These are phyloP conservation scores for Ceratocystis colombiana DNA, from an alignment of 2,329 filamentous ascomycete genomes.

Conservation along the genomic window DNA sequence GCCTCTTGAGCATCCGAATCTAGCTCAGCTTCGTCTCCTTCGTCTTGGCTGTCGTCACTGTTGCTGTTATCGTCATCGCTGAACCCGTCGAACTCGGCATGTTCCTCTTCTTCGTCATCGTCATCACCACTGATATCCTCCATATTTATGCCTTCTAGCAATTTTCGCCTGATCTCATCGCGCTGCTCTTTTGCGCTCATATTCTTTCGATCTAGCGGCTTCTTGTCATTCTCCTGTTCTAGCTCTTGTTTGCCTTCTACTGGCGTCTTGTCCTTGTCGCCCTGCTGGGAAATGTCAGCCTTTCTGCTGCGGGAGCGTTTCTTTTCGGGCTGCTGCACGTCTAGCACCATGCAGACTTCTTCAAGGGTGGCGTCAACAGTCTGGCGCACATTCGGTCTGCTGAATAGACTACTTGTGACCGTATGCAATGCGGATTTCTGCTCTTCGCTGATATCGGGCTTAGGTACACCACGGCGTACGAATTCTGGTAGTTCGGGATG, in stretches of 20 bases:
- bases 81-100: conserved; percentile 26
- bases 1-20: conserved; percentile 32
- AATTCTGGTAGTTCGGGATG: conserved; percentile 42
- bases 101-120: conserved; percentile 31
- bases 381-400: conserved; percentile 42
- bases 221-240: conserved; percentile 25
- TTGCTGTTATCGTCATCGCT: conserved; percentile 28
- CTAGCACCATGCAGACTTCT: conserved; percentile 41
- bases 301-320: conserved; percentile 31
- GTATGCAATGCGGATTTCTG: conserved; percentile 46
- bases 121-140: conserved; percentile 28
- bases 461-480: conserved; percentile 40
- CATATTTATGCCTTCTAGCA: conserved; percentile 23
- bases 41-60: conserved; percentile 28
- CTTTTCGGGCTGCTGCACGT: conserved; percentile 41
- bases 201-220: conserved; percentile 30
- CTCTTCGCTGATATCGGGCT: conserved; percentile 44
- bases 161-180: conserved; percentile 18
- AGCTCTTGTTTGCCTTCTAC: conserved; percentile 28
- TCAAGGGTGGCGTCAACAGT: conserved; percentile 41
- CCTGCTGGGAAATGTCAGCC: conserved; percentile 28
- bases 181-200: conserved; percentile 26
- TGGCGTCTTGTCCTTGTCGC: conserved; percentile 26
- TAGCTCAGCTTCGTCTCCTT: conserved; percentile 31
- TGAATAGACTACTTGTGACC: conserved; percentile 50